phyloP scores from a whole-genome alignment of 805 yeast genomes.

The Candida gorgasii region DNA sequence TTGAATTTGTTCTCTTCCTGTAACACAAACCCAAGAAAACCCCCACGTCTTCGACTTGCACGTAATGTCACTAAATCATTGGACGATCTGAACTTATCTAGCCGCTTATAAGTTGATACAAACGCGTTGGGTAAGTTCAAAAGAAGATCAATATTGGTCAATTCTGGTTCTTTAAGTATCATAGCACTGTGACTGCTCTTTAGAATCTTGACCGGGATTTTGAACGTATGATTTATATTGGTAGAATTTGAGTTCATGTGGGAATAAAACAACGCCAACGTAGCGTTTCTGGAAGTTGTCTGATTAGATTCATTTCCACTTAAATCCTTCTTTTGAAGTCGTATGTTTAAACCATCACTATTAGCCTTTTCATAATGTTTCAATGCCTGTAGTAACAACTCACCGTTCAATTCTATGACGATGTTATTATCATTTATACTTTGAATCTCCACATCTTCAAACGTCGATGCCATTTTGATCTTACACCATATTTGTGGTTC shows the following conservation, averaged over 20 bases:
- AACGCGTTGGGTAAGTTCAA: constrained; percentile 55
- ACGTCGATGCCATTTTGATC: constrained; percentile 43
- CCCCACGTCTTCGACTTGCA: constrained; percentile 47
- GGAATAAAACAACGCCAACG: constrained; percentile 55
- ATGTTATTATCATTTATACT: constrained; percentile 56
- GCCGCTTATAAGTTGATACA: constrained; percentile 53
- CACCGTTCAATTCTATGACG: constrained; percentile 62
- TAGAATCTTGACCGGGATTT: constrained; percentile 68
- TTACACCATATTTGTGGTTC: constrained; percentile 75
- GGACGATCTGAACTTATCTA: constrained; percentile 57
- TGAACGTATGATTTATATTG: constrained; percentile 62
- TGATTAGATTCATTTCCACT: constrained; percentile 18
- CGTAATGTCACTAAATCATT: constrained; percentile 49
- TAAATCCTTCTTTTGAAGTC: constrained; percentile 49
- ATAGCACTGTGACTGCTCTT: constrained; percentile 53
- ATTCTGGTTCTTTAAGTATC: constrained; percentile 60
- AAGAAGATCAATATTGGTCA: constrained; percentile 54
- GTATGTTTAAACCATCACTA: constrained; percentile 50
- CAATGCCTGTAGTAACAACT: constrained; percentile 58
- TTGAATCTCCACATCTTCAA: constrained; percentile 51
- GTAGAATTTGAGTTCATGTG: constrained; percentile 44
- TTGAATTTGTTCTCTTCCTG: constrained; percentile 55
- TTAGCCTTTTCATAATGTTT: constrained; percentile 55
- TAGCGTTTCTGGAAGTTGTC: constrained; percentile 45
- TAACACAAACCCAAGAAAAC: constrained; percentile 52